Conservation (phyloP, 768 basidiomycete genomes). For the Mycena olivaceomarginata region DNA sequence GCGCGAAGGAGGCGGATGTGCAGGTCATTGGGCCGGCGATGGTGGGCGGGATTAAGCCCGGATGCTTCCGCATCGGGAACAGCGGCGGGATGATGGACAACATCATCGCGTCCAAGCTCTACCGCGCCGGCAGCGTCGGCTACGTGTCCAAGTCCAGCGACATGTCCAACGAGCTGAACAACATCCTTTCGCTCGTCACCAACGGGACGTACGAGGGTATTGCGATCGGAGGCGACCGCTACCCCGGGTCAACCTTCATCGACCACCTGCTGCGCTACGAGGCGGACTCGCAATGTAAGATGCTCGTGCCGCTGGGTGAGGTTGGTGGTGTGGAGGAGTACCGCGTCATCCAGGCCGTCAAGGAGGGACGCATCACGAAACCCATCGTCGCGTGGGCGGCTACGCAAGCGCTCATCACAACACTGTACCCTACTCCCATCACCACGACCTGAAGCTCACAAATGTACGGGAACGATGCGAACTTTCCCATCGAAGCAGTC, state of each 20-base stretch:
- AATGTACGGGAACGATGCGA: conserved; percentile 40
- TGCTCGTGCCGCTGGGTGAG: conserved; percentile 98
- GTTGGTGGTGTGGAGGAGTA: conserved; percentile 99
- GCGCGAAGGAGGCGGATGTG: conserved; percentile 89
- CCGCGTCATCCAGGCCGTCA: conserved; percentile 98
- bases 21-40: conserved; percentile 97
- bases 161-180: conserved; percentile 99
- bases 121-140: conserved; percentile 97
- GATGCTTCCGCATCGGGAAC: conserved; percentile 99
- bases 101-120: conserved; percentile 98
- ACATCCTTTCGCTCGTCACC: conserved; percentile 96
- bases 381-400: conserved; percentile 99
- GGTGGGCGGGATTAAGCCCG: conserved; percentile 99
- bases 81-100: conserved; percentile 99
- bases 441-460: conserved; percentile 42
- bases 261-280: conserved; percentile 99
- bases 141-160: conserved; percentile 99
- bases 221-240: conserved; percentile 99
- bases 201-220: conserved; percentile 99
- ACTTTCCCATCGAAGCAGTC: conserved; percentile 36
- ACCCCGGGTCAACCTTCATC: conserved; percentile 99
- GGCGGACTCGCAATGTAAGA: conserved; percentile 97
- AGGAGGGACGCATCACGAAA: conserved; percentile 95
- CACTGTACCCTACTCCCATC: no score
- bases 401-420: no score